phyloP scores from a whole-genome alignment of 805 yeast species.

The Torulaspora franciscae region DNA sequence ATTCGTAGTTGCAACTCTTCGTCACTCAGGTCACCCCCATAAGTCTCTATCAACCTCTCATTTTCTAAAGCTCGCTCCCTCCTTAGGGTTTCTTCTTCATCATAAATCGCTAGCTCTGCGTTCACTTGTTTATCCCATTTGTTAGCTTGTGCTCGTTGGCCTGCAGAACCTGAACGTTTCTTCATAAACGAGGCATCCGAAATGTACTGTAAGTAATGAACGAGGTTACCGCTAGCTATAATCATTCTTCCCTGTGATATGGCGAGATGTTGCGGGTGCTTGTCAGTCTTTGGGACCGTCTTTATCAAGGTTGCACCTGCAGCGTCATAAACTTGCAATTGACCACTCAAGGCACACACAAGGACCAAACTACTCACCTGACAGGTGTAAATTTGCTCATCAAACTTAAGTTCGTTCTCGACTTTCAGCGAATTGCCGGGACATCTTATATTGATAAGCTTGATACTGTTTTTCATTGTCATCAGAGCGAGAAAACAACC shows the following conservation, averaged over 20 bases:
- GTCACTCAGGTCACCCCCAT: constrained; percentile 34
- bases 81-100: constrained; percentile 25
- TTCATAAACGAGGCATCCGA: constrained; percentile 16
- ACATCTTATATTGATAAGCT: constrained; percentile 26
- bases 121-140: constrained; percentile 31
- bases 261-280: constrained; percentile 29
- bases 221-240: constrained; percentile 28
- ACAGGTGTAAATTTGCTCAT: constrained; percentile 27
- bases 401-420: constrained; percentile 24
- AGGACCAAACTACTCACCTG: constrained; percentile 31
- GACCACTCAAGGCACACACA: constrained; percentile 30
- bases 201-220: constrained; percentile 30
- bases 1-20: constrained; percentile 33
- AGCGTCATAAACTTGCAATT: constrained; percentile 30
- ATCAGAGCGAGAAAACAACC: constrained; percentile 33
- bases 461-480: constrained; percentile 22
- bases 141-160: constrained; percentile 19
- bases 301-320: constrained; percentile 31
- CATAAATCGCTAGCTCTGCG: constrained; percentile 27
- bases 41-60: constrained; percentile 20
- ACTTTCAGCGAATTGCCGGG: constrained; percentile 17
- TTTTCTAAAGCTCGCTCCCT: constrained; percentile 16
- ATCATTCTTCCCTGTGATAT: constrained; percentile 33
- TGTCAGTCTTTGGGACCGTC: constrained; percentile 32
- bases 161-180: constrained; percentile 9